These are phyloP conservation scores for Pichia sp. DNA, from an alignment of 1,139 yeast species.

Conservation along the genomic window DNA sequence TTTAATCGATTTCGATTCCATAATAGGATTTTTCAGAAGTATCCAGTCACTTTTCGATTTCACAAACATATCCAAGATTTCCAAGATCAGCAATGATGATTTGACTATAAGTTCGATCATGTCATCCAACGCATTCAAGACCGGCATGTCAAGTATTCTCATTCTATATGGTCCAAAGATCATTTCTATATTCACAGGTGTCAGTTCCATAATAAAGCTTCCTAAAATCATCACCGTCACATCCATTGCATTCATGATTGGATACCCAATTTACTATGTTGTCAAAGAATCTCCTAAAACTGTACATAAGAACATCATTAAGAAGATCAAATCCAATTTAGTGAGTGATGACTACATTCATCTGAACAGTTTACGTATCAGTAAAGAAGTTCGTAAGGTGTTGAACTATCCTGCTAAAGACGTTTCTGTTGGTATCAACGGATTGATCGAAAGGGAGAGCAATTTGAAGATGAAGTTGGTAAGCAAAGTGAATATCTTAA, in stretches of 20 bases:
- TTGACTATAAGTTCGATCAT: slow-evolving; percentile 8
- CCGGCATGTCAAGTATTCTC: slow-evolving; percentile 26
- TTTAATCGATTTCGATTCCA: slow-evolving; percentile 53
- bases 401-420: slow-evolving; percentile 81
- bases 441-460: slow-evolving; percentile 60
- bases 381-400: slow-evolving; percentile 82
- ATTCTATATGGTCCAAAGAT: slow-evolving; percentile 29
- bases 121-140: slow-evolving; percentile 25
- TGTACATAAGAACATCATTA: slow-evolving; percentile 78
- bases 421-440: slow-evolving; percentile 74
- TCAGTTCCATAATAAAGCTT: slow-evolving; percentile 26
- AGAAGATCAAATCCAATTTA: slow-evolving; percentile 63
- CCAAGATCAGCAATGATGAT: slow-evolving; percentile 11
- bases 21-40: slow-evolving; percentile 26
- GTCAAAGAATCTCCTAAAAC: slow-evolving; percentile 86
- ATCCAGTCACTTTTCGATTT: slow-evolving; percentile 12
- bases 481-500: slow-evolving; percentile 55
- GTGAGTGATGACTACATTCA: slow-evolving; percentile 73
- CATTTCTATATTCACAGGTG: slow-evolving; percentile 26
- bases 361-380: slow-evolving; percentile 69
- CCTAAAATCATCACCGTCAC: slow-evolving; percentile 36
- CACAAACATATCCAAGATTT: slow-evolving; percentile 2
- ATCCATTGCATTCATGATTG: slow-evolving; percentile 53
- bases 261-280: slow-evolving; percentile 60
- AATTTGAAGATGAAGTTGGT: slow-evolving; percentile 59